These are phyloP conservation scores for Phaffia rhodozyma DNA, from an alignment of 1,284 basidiomycete genomes.

Conservation along the genomic window DNA sequence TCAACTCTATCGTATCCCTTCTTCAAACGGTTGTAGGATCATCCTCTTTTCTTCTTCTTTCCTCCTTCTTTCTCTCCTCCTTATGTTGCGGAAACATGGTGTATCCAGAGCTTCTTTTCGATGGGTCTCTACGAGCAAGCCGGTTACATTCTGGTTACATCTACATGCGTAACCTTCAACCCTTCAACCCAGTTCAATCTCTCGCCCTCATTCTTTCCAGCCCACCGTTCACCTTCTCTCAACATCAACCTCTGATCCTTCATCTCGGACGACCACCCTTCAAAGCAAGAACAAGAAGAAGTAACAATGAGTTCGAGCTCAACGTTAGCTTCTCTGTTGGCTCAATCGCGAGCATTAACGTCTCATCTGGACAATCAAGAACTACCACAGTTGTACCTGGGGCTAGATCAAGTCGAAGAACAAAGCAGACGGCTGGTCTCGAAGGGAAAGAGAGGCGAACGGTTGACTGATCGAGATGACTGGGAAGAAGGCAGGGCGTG, in stretches of 20 bases:
- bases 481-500: conserved; percentile 43
- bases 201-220: neutral
- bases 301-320: conserved; percentile 1
- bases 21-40: neutral
- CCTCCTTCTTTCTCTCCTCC: conserved; percentile 24
- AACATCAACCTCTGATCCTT: neutral
- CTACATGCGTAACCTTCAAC: neutral
- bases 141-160: neutral
- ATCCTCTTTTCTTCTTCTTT: neutral
- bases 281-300: neutral
- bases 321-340: conserved; percentile 51
- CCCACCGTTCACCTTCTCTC: neutral
- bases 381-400: conserved; percentile 71
- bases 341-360: conserved; percentile 57
- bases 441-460: conserved; percentile 41
- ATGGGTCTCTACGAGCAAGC: neutral
- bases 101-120: neutral
- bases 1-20: neutral
- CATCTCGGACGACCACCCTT: neutral
- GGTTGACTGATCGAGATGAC: conserved; percentile 45
- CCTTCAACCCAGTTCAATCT: neutral
- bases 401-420: conserved; percentile 81
- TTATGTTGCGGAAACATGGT: too few relatives aligned
- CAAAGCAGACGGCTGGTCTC: conserved; percentile 64
- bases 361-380: conserved; percentile 62